Conservation (phyloP, 2,329 filamentous ascomycete genomes). For the Paraconiothyrium brasiliense region DNA sequence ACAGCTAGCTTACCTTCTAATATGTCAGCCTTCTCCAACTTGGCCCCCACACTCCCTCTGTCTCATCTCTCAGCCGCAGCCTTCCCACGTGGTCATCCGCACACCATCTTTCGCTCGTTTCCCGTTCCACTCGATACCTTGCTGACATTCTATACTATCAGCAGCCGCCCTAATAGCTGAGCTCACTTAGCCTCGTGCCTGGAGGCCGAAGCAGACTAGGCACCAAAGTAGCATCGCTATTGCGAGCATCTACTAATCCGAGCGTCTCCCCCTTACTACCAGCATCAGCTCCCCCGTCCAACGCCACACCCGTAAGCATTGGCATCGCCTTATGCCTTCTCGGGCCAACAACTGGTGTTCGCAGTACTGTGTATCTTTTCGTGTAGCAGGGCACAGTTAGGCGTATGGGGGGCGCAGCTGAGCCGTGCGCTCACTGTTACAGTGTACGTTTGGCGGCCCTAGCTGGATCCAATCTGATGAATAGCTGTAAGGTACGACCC, state of each 20-base stretch:
- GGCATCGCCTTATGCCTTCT: not conserved
- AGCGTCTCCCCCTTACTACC: not conserved
- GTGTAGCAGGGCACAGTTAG: constrained; percentile 1
- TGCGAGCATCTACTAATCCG: constrained; percentile 10
- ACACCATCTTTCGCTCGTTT: not conserved
- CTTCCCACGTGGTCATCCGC: not conserved
- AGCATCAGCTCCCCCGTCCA: not conserved
- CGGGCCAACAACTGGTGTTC: not conserved
- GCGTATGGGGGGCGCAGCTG: constrained; percentile 2
- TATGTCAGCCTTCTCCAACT: not conserved
- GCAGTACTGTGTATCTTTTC: not conserved
- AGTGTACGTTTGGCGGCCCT: not conserved
- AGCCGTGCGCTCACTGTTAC: not conserved
- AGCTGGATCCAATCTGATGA: not conserved
- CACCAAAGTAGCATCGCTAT: not conserved
- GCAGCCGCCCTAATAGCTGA: not conserved
- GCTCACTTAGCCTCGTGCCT: not conserved
- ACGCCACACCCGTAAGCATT: constrained; percentile 5
- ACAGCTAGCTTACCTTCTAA: not conserved
- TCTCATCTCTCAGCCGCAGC: not conserved
- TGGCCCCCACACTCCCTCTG: not conserved
- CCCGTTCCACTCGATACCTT: not conserved
- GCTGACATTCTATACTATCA: not conserved
- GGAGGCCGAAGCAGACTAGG: constrained; percentile 4
- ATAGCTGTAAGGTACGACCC: not conserved